A percentile compares a stretch with the other conserved stretches of the same genome.
Conservation (phyloP, 2,329 filamentous ascomycete genomes). For the Diaporthe longicolla region DNA sequence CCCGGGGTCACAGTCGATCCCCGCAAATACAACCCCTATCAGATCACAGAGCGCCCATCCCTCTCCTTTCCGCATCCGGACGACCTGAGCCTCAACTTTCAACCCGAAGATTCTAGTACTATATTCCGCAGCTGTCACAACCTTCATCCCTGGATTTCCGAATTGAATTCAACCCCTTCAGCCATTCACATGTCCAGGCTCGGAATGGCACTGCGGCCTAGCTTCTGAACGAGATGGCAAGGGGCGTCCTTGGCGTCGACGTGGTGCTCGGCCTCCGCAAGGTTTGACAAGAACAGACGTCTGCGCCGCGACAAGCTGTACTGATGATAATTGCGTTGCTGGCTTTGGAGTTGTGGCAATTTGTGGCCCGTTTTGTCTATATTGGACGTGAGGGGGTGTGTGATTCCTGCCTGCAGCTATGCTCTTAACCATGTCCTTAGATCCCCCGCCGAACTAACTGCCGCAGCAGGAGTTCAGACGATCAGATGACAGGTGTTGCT, state of each 20-base stretch:
- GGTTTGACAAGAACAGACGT: background rate
- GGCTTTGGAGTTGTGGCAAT: background rate
- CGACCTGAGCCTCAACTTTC: conserved; percentile 11
- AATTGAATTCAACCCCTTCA: background rate
- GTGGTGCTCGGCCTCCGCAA: background rate
- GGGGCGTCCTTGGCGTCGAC: background rate
- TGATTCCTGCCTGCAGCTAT: conserved; percentile 2
- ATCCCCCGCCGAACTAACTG: conserved; percentile 2
- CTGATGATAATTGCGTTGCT: background rate
- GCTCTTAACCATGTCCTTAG: background rate
- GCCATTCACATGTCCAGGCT: conserved; percentile 28
- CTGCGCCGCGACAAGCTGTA: background rate
- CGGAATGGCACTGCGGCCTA: background rate
- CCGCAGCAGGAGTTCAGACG: conserved; percentile 26
- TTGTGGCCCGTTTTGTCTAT: conserved; percentile 7
- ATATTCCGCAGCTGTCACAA: background rate
- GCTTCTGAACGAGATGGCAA: background rate
- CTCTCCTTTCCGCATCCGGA: background rate
- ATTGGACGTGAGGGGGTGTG: conserved; percentile 9
- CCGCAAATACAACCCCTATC: conserved; percentile 9
- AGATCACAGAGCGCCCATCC: background rate
- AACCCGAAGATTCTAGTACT: background rate
- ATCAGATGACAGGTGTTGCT: conserved; percentile 23
- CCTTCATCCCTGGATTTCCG: conserved; percentile 7
- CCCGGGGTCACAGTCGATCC: conserved; percentile 7